Evolutionary conservation across 768 basidiomycete genomes (phyloP), one percentile per base, ranked within the genome.

Genomic region (Mycena galericulata): DNA sequence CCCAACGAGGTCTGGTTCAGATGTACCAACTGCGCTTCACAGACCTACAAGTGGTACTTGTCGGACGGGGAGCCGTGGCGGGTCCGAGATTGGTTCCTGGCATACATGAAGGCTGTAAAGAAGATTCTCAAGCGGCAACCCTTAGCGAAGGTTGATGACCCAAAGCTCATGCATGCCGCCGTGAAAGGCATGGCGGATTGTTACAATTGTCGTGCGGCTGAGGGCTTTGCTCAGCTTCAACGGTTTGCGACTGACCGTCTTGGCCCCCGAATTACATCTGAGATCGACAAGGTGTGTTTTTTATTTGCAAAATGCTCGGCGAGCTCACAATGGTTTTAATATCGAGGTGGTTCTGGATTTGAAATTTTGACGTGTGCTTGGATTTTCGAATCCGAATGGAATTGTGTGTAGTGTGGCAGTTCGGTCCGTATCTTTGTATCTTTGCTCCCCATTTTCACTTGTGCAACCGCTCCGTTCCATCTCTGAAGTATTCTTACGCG

Each of bases 81-180:
- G 5, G n/a, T 58, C 40, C 22, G 29, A 11, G 45, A 45, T 18
- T 58, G 57, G 57, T 45, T 58, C 14, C 45, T 58, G 1, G 18
- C 12, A 9, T 58, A 58, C 57, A 58, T 46, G 41, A 58, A 58
- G 45, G 57, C 41, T 18, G 38, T 29, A 5, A 45, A 29, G 24
- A 58, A 58, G 14, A 27, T 18, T 2, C 18, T 58, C 4, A 46
- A 58, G 46, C 27, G 30, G 1, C 6, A 14, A 17, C 57, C 57
- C 3, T 27, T 32, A 5, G 29, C 43, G 4, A n/a, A 9, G 29
- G 1, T 58, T 10, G 57, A 58, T 12, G 57, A 58, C 20, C 30
- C 43, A 5, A 12, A 40, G 17, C 15, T 58, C 17, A 58, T 58
- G 57, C 0, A 7, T 8, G 54, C 4, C 36, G 54, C 36, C 2